phyloP scores from a whole-genome alignment of 2,329 filamentous ascomycete species.

The Cladosporium halotolerans region DNA sequence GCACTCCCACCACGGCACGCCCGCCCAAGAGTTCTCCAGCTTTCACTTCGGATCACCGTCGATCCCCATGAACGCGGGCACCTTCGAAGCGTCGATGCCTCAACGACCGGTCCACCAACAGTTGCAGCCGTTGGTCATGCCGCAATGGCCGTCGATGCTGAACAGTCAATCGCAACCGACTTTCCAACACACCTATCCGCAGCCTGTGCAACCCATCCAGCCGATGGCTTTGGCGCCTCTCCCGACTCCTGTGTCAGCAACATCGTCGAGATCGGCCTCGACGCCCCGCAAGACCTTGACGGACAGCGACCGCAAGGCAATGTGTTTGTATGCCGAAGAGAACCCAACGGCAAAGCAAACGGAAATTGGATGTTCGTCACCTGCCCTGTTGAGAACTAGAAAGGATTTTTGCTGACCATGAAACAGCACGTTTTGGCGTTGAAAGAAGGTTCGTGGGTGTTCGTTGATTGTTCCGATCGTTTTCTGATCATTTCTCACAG shows the following conservation, averaged over 20 bases:
- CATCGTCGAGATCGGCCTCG: conserved; percentile 36
- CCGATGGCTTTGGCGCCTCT: conserved; percentile 46
- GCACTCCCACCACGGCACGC: conserved; percentile 60
- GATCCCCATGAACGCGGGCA: conserved; percentile 50
- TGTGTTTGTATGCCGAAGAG: conserved; percentile 91
- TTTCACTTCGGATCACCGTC: conserved; percentile 60
- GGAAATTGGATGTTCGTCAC: conserved; percentile 73
- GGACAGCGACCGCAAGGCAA: conserved; percentile 79
- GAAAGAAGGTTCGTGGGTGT: conserved; percentile 73
- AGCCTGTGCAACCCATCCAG: conserved; percentile 41
- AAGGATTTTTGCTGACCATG: conserved; percentile 27
- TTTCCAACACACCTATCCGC: conserved; percentile 57
- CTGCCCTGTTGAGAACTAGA: not conserved
- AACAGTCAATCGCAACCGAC: conserved; percentile 56
- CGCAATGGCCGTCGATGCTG: conserved; percentile 77
- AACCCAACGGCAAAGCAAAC: conserved; percentile 89
- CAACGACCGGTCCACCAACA: conserved; percentile 48
- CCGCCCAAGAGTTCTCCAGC: conserved; percentile 61
- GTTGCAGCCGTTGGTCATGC: conserved; percentile 66
- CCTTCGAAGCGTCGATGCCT: conserved; percentile 50
- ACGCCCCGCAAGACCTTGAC: conserved; percentile 65
- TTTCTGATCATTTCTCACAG: conserved; percentile 42
- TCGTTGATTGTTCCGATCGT: too few species aligned
- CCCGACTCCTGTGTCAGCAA: conserved; percentile 46
- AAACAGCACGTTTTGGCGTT: conserved; percentile 77